Base-by-base conservation (phyloP, 139 green algal genomes). In the Tetraselmis chui region DNA sequence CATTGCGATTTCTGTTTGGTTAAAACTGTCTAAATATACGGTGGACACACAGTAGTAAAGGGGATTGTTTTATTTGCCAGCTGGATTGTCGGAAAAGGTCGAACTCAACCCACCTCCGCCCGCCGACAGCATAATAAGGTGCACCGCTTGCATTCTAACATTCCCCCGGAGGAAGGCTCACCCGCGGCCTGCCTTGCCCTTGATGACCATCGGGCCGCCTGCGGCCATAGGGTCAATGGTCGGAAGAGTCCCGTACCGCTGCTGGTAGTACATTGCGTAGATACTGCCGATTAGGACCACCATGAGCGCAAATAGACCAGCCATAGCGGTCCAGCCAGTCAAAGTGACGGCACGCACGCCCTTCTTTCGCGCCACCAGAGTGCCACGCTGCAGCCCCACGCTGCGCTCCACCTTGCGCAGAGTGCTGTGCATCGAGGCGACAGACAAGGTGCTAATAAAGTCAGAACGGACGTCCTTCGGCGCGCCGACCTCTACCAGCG, bases 401-500 rank as follows among this genome's bases (percentile, higher is more conserved):
- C 59, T 29, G 59, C 59, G 78, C 78, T 75, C 18, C 32, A 74
- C 78, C 78, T 29, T 75, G 78, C 30, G 31, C 30, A 76, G 11
- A 26, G 78, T 22, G 80, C 23, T 67, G 29, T 79, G 80, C 32
- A 93, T 78, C 74, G 59, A 74, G 22, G 1, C 28, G 29, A 26
- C 28, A 77, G 58, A 30, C 45, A 67, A 22, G 1, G n/a, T 23
- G 0, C 77, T 30, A 75, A 59, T 59, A 1, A 29, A 29, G 84
- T 89, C 90, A 0, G 80, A 67, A 0, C 85, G 76, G 28, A 82
- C 85, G 29, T 95, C 92, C 85, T 92, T 91, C n/a, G 91, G 89
- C 5, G 90, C 92, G 29, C 91, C 93, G 1, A 89, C 90, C 11
- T 91, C 77, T 30, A 98, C 92, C 28, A 98, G 88, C 31, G 84